phyloP scores from a whole-genome alignment of 257 asterid genomes.

The Galeopsis tetrahit region DNA sequence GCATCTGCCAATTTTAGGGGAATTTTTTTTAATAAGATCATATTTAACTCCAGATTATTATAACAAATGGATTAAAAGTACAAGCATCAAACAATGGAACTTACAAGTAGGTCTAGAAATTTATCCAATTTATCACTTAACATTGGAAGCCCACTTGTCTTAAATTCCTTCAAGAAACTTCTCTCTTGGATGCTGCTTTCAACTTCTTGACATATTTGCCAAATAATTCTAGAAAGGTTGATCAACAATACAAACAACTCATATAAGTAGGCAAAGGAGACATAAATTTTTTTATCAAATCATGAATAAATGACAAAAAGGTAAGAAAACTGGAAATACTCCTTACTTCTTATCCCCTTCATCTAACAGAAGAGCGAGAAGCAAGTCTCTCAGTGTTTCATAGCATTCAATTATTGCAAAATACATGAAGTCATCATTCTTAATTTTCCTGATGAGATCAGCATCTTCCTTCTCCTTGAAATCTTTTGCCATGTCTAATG shows the following conservation, averaged over 20 bases:
- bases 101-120: constrained; percentile 72
- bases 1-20: constrained; percentile 48
- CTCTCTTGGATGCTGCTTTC: constrained; percentile 57
- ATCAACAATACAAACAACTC: constrained; percentile 31
- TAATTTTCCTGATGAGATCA: constrained; percentile 88
- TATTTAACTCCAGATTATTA: constrained; percentile 25
- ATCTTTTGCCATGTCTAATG: constrained; percentile 97
- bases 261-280: constrained; percentile 27
- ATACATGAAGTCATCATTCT: constrained; percentile 80
- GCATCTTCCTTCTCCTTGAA: constrained; percentile 78
- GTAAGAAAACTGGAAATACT: constrained; percentile 36
- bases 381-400: constrained; percentile 72
- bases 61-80: constrained; percentile 23
- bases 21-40: background rate
- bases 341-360: constrained; percentile 72
- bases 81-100: constrained; percentile 32
- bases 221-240: constrained; percentile 58
- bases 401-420: constrained; percentile 91
- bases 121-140: constrained; percentile 79
- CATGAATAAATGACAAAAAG: constrained; percentile 23
- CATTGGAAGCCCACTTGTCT: constrained; percentile 73
- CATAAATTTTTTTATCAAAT: background rate
- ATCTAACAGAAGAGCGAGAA: constrained; percentile 65
- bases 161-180: constrained; percentile 66
- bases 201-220: constrained; percentile 66